phyloP scores from a whole-genome alignment of 208 protist genomes.

The Leishmania arabica region DNA sequence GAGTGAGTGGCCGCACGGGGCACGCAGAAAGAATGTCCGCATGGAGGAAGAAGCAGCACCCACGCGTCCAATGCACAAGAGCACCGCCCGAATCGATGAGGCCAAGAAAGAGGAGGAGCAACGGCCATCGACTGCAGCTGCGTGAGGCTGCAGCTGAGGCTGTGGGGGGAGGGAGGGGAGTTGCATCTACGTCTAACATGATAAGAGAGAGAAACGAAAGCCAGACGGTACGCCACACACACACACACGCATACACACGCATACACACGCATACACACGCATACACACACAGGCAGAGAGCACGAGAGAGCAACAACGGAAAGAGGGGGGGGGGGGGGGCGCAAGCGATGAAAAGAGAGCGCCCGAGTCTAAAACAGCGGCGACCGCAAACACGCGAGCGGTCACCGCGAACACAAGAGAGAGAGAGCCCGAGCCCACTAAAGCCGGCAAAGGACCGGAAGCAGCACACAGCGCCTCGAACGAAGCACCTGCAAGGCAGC shows the following conservation, averaged over 20 bases:
- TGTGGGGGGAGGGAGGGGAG: neutral
- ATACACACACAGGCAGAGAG: neutral
- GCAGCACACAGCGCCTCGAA: neutral
- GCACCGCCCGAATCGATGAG: neutral
- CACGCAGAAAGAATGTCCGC: neutral
- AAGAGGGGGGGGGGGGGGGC: neutral
- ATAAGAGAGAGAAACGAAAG: neutral
- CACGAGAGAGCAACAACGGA: neutral
- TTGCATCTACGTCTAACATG: slow-evolving; percentile 5
- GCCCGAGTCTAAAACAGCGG: neutral
- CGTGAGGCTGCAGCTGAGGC: neutral
- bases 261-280: neutral
- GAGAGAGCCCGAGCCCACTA: no score
- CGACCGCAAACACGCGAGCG: neutral
- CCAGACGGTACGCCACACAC: neutral
- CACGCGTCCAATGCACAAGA: neutral
- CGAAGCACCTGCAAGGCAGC: neutral
- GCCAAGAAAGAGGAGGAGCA: neutral
- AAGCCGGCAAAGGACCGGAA: neutral
- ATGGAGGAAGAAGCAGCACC: neutral
- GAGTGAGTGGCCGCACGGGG: neutral
- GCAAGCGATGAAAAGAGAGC: neutral
- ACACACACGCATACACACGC: neutral
- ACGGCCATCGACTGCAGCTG: neutral
- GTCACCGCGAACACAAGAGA: neutral